Base-by-base conservation (phyloP, 805 yeast genomes). In the Yarrowia bubula region DNA sequence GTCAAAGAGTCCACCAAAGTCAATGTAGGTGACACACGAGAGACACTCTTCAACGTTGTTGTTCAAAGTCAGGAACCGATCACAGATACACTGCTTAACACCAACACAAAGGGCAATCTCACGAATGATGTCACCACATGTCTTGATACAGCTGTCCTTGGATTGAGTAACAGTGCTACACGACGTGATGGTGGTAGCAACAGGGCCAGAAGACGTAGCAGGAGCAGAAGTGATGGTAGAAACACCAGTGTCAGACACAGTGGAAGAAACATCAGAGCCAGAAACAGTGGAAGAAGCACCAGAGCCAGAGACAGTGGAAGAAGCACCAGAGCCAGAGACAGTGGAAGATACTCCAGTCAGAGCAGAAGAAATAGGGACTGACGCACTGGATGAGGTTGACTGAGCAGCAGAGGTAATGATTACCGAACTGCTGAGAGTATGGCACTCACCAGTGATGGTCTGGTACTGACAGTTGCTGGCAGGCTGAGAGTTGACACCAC, bases 361-460 rank as follows among this genome's bases (percentile, higher is more conserved):
- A 35, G 53, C 38, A 9, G 39, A 17, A 14, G 48, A 32, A 3
- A 15, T 22, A 10, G 38, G 17, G n/a, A 62, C 14, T n/a, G 53
- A 10, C 4, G 55, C 9, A n/a, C 32, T 60, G 14, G 63, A n/a
- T 3, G 39, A 13, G 28, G 60, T 46, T 0, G 37, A 32, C 38
- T 41, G 42, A 13, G 43, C 55, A 2, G 64, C 46, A 4, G 50
- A 31, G 13, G 51, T 64, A 41, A 53, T 60, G 13, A 50, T 37
- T 4, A 50, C 57, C 8, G 57, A 18, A 17, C 47, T 35, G 33
- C 42, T 35, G 8, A 37, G 42, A 14, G 57, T 50, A 10, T 13
- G n/a, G 9, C 57, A 50, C 18, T 18, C 14, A 3, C 57, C 57
- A 3, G 57, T 2, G 6, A 50, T 50, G 42, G 57, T 50, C 57